A percentile compares a stretch with the other conserved stretches of the same genome.
Evolutionary conservation across 805 yeast species (phyloP).

Genomic region (Millerago galiae): DNA sequence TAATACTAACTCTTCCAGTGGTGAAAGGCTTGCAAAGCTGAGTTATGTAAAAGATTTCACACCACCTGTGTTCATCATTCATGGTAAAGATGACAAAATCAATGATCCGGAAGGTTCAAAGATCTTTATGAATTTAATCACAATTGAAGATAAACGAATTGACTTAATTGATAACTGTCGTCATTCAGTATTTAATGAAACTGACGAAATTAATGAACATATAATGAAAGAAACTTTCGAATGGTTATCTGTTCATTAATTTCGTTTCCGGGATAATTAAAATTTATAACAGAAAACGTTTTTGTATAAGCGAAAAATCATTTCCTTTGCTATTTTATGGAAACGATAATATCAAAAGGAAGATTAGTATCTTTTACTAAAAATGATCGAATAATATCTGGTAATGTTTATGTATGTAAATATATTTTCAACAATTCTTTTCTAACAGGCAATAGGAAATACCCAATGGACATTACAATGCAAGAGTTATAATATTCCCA

Average conservation of each 20-base stretch:
- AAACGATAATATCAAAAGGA: too few species aligned
- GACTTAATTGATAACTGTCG: constrained; percentile 26
- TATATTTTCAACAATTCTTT: too few species aligned
- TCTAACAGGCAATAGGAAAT: too few species aligned
- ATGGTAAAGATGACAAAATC: constrained; percentile 58
- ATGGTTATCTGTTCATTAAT: constrained; percentile 21
- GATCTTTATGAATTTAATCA: constrained; percentile 10
- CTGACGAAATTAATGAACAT: constrained; percentile 12
- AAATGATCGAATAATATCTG: too few species aligned
- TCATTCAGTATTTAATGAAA: constrained; percentile 31
- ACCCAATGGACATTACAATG: constrained; percentile 11
- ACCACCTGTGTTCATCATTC: constrained; percentile 49
- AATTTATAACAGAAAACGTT: too few species aligned
- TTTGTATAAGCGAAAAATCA: too few species aligned
- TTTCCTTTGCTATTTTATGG: too few species aligned
- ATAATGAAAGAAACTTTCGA: constrained; percentile 12
- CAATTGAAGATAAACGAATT: constrained; percentile 16
- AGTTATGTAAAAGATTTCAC: constrained; percentile 26
- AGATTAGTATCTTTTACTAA: too few species aligned
- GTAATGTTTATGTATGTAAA: too few species aligned
- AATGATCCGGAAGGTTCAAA: constrained; percentile 33
- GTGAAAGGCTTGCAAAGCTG: constrained; percentile 41
- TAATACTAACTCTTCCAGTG: too few species aligned
- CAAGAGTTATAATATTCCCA: constrained; percentile 15
- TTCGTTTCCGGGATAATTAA: too few species aligned